A percentile compares a stretch with the other conserved stretches of the same genome.
Evolutionary conservation across 768 basidiomycete species (phyloP).

Genomic region (Tylopilus vinaceipallidus): DNA sequence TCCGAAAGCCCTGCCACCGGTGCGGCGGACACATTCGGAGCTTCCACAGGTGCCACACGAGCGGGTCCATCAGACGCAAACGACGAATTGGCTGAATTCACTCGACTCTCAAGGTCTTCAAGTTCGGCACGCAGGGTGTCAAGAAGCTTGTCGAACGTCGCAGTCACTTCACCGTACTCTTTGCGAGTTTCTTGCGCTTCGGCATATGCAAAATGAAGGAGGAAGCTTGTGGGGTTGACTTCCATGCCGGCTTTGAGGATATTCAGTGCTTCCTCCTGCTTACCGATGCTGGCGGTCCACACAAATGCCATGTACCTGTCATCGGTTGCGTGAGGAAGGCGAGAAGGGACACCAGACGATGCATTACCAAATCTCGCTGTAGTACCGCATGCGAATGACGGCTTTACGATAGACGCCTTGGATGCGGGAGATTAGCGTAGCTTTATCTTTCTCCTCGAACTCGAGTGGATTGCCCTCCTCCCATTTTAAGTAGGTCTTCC

Average conservation of each 20-base stretch:
- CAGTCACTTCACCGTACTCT: constrained; percentile 66
- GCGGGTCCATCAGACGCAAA: constrained; percentile 37
- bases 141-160: constrained; percentile 72
- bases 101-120: constrained; percentile 52
- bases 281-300: constrained; percentile 74
- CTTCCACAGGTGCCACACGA: constrained; percentile 26
- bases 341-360: neutral
- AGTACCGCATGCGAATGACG: constrained; percentile 89
- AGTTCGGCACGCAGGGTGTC: constrained; percentile 60
- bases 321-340: constrained; percentile 12
- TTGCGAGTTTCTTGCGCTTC: constrained; percentile 68
- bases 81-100: constrained; percentile 38
- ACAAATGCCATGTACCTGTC: constrained; percentile 86
- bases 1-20: constrained; percentile 21
- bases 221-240: constrained; percentile 85
- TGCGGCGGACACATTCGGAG: constrained; percentile 11
- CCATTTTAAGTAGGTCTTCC: constrained; percentile 94
- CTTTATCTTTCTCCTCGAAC: constrained; percentile 80
- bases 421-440: constrained; percentile 64
- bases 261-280: constrained; percentile 77
- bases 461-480: constrained; percentile 94
- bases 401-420: constrained; percentile 87
- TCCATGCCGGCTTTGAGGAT: constrained; percentile 83
- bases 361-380: constrained; percentile 87
- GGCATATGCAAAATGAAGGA: constrained; percentile 87